A percentile compares a stretch with the other conserved stretches of the same genome.
These are phyloP conservation scores for Platanthera zijinensis DNA, from an alignment of 106 monocot genomes.

Conservation along the genomic window DNA sequence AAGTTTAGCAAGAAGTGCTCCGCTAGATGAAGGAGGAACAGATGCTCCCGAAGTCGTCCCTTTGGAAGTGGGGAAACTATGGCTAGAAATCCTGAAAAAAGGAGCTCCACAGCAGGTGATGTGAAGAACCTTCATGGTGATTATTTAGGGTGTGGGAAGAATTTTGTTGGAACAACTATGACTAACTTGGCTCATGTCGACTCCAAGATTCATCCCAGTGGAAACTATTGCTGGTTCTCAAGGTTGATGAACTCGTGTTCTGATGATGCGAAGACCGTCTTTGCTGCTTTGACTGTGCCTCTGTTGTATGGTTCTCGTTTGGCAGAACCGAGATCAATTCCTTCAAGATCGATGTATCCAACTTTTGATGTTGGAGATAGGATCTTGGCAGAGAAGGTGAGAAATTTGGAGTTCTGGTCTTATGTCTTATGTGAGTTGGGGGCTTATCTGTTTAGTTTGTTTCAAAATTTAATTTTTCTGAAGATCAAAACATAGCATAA, in stretches of 20 bases:
- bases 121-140: neutral
- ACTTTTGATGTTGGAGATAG: constrained; percentile 73
- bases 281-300: constrained; percentile 62
- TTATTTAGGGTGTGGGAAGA: constrained; percentile 4
- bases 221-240: constrained; percentile 30
- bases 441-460: no score
- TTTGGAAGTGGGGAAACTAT: neutral
- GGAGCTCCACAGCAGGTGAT: neutral
- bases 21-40: constrained; percentile 14
- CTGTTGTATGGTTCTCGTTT: constrained; percentile 39
- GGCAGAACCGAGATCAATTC: constrained; percentile 68
- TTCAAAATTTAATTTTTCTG: no score
- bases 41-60: neutral
- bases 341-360: constrained; percentile 59
- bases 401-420: neutral
- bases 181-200: constrained; percentile 6
- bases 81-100: neutral
- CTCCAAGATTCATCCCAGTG: neutral
- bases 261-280: constrained; percentile 52
- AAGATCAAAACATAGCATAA: no score
- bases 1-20: constrained; percentile 14
- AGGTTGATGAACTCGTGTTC: constrained; percentile 44
- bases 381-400: constrained; percentile 75
- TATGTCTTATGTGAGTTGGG: neutral
- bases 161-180: neutral